Evolutionary conservation across 768 basidiomycete species (phyloP), one percentile per base, ranked within the genome.

Genomic region (Paxillus rubicundulus): DNA sequence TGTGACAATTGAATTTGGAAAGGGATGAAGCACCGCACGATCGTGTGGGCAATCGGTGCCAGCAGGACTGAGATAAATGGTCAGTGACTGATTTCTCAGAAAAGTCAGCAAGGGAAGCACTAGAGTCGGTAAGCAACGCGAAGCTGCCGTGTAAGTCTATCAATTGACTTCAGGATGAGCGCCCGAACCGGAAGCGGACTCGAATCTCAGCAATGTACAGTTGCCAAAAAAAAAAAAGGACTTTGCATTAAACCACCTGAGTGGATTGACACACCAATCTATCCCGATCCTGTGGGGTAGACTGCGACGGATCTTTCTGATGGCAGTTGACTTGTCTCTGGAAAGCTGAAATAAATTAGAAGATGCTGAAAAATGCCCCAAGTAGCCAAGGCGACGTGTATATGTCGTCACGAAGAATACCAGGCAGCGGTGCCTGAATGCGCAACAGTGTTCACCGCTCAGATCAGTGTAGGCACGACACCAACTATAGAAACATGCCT

Each of bases 271-370:
- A 79, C 70, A 53, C 74, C 71, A 47, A 45, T 52, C 34, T 9
- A 38, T 34, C 14, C 20, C 24, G 24, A 1, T 24, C 6, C 4
- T 24, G 24, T 24, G 24, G 24, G 24, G 24, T 24, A 24, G 24
- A 6, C 3, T 24, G 24, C 6, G 24, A 24, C 6, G 5, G 24
- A 24, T 24, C 13, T n/a, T 45, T 77, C 73, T 67, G 7, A 72
- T 56, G 14, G 5, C 82, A 81, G 57, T 82, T 82, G 79, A 50
- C 74, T 78, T 4, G 84, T 86, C 57, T 86, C 84, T 0, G 84
- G 84, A 16, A 84, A 74, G 32, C 72, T 73, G 4, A 75, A 37
- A 1, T 63, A 47, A 37, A 83, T 73, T 1, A 64, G 52, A 9
- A 73, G 13, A 42, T 78, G 73, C 2, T 70, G 65, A 0, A 72